Evolutionary conservation across 441 rosid genomes (phyloP).

Genomic region (Eruca vesicaria): DNA sequence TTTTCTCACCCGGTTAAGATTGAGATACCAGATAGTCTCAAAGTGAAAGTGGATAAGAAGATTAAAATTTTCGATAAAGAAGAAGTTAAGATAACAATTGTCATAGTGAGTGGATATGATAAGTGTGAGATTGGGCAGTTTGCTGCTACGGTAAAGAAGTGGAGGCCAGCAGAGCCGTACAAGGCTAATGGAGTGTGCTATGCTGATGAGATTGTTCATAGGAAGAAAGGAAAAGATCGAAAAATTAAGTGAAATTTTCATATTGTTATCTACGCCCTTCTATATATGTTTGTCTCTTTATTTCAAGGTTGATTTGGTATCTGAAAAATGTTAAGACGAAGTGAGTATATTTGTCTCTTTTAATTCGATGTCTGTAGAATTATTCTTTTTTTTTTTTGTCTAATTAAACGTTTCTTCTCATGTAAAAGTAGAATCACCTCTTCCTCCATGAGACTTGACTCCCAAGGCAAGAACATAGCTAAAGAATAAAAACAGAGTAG

Average conservation of each 20-base stretch:
- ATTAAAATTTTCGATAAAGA: not conserved
- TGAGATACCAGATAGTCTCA: conserved; percentile 56
- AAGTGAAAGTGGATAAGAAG: not conserved
- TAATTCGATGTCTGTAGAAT: not conserved
- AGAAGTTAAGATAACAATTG: not conserved
- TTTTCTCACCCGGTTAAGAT: conserved; percentile 29
- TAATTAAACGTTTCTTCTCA: not conserved
- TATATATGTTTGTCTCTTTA: not conserved
- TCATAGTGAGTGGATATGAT: not conserved
- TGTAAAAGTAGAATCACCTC: not conserved
- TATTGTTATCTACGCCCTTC: not conserved
- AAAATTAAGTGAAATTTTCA: not conserved
- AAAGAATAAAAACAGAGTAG: not conserved
- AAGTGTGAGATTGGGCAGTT: not conserved
- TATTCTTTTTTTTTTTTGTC: not conserved
- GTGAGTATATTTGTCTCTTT: too few relatives aligned
- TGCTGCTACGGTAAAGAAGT: not conserved
- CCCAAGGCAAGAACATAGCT: not conserved
- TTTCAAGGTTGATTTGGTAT: not conserved
- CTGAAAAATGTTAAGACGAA: too few relatives aligned
- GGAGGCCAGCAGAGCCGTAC: not conserved
- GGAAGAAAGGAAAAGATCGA: not conserved
- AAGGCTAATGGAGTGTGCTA: not conserved
- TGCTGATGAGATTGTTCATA: not conserved
- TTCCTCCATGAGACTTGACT: not conserved